Conservation (phyloP, 164 flowering plant species). For the Brasenia schreberi region DNA sequence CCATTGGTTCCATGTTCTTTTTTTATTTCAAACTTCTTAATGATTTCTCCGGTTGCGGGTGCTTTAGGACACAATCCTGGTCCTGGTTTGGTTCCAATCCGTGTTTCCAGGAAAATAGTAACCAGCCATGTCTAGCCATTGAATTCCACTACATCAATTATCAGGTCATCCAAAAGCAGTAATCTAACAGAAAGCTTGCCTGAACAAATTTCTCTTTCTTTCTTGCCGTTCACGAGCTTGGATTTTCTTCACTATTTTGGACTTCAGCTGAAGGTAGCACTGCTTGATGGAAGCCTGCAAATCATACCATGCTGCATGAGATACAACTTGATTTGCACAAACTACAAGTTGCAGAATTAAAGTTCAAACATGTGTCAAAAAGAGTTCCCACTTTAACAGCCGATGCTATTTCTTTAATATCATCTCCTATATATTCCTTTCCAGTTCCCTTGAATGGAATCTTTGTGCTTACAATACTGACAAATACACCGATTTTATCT, state of each 20-base stretch:
- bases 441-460: constrained; percentile 99
- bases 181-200: constrained; percentile 19
- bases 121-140: too few relatives aligned
- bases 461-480: constrained; percentile 96
- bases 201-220: constrained; percentile 78
- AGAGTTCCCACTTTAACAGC: constrained; percentile 69
- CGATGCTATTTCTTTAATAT: constrained; percentile 83
- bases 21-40: too few relatives aligned
- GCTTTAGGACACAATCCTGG: too few relatives aligned
- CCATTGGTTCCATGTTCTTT: too few relatives aligned
- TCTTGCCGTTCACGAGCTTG: constrained; percentile 98
- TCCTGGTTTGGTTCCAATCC: too few relatives aligned
- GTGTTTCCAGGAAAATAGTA: too few relatives aligned
- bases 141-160: background rate
- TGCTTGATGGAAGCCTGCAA: constrained; percentile 75
- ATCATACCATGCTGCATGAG: background rate
- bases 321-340: background rate
- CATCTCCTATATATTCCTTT: constrained; percentile 98
- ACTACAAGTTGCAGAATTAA: background rate
- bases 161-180: background rate
- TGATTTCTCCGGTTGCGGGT: too few relatives aligned
- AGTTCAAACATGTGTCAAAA: background rate
- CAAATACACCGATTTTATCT: constrained; percentile 94
- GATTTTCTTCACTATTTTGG: constrained; percentile 78
- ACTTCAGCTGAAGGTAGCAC: constrained; percentile 82